Conservation (phyloP, 768 basidiomycete genomes). For the Dentipellis sp. region DNA sequence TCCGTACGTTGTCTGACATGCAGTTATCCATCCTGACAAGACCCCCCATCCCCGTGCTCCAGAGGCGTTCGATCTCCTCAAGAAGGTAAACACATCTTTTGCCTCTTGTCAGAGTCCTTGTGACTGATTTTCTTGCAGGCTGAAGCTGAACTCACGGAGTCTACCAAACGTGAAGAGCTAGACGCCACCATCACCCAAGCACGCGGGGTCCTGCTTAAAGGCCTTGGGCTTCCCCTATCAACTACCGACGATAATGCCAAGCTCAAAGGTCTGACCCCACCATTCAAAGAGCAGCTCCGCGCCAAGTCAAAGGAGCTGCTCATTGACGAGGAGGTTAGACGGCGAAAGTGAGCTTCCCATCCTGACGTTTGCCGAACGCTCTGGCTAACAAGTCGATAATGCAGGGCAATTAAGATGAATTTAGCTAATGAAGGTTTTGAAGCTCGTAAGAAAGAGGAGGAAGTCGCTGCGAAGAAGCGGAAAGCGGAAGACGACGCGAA, state of each 20-base stretch:
- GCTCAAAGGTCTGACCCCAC: slow-evolving; percentile 44
- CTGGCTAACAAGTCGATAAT: not conserved
- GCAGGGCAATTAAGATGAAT: slow-evolving; percentile 82
- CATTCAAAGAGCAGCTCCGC: slow-evolving; percentile 59
- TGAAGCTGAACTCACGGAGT: slow-evolving; percentile 73
- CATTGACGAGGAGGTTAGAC: slow-evolving; percentile 83
- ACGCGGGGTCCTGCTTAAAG: slow-evolving; percentile 56
- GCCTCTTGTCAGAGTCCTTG: not conserved
- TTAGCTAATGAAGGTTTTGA: slow-evolving; percentile 87
- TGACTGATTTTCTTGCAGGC: slow-evolving; percentile 40
- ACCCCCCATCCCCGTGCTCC: slow-evolving; percentile 79
- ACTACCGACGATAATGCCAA: slow-evolving; percentile 50
- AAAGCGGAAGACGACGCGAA: slow-evolving; percentile 82
- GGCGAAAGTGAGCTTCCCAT: slow-evolving; percentile 56
- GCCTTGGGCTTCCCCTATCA: slow-evolving; percentile 49
- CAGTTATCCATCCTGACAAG: slow-evolving; percentile 99
- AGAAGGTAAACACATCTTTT: slow-evolving; percentile 54
- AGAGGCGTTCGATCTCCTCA: slow-evolving; percentile 89
- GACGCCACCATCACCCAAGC: slow-evolving; percentile 75
- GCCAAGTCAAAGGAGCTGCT: slow-evolving; percentile 74
- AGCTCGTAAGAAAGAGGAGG: slow-evolving; percentile 89
- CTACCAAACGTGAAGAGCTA: slow-evolving; percentile 70
- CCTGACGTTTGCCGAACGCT: not conserved
- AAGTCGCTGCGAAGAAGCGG: slow-evolving; percentile 64
- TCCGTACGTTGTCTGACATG: slow-evolving; percentile 33